Percentiles rank a stretch among this genome's conserved stretches.
Conservation (phyloP, 1,284 basidiomycete species). For the Moesziomyces sp. region DNA sequence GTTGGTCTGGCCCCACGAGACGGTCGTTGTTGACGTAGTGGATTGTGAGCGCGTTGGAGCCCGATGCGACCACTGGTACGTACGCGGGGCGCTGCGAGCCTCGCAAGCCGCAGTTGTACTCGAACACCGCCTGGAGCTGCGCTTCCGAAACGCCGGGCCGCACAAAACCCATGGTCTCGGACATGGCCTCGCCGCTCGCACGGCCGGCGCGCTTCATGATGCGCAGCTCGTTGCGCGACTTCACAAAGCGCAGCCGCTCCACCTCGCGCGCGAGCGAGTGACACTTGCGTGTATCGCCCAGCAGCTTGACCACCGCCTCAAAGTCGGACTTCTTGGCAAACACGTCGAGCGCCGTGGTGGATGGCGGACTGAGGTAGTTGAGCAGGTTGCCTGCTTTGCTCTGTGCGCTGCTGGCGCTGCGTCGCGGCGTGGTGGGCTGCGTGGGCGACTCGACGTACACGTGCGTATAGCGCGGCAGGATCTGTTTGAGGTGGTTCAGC, state of each 20-base stretch:
- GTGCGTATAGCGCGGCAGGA: conserved; percentile 51
- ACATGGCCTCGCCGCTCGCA: conserved; percentile 60
- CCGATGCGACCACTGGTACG: conserved; percentile 65
- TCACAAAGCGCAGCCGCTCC: conserved; percentile 56
- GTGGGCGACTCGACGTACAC: conserved; percentile 63
- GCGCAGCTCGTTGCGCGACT: conserved; percentile 60
- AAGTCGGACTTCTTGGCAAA: conserved; percentile 65
- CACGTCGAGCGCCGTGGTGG: conserved; percentile 56
- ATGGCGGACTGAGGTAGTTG: conserved; percentile 62
- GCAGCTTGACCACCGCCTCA: conserved; percentile 58
- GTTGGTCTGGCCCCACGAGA: conserved; percentile 39
- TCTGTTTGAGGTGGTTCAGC: conserved; percentile 51
- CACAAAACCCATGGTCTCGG: conserved; percentile 59
- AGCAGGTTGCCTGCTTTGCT: conserved; percentile 47
- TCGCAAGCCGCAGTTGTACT: conserved; percentile 55
- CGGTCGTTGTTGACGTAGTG: conserved; percentile 64
- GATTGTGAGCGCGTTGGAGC: conserved; percentile 59
- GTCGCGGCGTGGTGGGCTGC: conserved; percentile 54
- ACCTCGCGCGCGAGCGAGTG: conserved; percentile 58
- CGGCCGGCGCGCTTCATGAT: conserved; percentile 64
- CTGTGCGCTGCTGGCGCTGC: conserved; percentile 12
- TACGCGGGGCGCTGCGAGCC: conserved; percentile 64
- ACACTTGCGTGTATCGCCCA: conserved; percentile 58
- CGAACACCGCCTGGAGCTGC: conserved; percentile 62
- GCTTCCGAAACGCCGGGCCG: conserved; percentile 49